phyloP scores from a whole-genome alignment of 495 filamentous ascomycete species.

The Niebla homalea region DNA sequence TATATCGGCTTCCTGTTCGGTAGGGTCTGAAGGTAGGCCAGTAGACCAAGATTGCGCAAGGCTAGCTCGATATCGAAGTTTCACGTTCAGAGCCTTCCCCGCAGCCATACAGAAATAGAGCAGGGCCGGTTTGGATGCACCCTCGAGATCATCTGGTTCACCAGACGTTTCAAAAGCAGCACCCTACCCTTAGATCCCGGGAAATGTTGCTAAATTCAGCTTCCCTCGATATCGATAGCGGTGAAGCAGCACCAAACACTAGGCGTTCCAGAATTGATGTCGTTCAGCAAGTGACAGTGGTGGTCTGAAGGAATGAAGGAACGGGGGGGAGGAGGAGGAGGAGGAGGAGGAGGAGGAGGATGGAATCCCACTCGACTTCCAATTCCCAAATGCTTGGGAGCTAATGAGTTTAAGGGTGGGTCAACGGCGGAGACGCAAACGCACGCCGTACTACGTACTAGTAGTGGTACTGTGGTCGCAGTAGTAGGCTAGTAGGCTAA shows the following conservation, averaged over 20 bases:
- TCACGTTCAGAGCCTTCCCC: slow-evolving; percentile 17
- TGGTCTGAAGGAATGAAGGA: background rate
- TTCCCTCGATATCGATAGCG: slow-evolving; percentile 7
- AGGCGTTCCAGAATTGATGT: slow-evolving; percentile 6
- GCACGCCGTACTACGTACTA: too few species aligned
- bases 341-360: background rate
- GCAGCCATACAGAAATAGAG: slow-evolving; percentile 19
- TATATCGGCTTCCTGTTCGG: slow-evolving; percentile 8
- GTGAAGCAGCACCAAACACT: slow-evolving; percentile 11
- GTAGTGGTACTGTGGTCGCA: too few species aligned
- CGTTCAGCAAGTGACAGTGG: background rate
- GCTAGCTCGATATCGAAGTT: slow-evolving; percentile 14
- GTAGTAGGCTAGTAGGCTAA: background rate
- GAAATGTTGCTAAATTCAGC: slow-evolving; percentile 15
- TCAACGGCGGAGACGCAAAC: slow-evolving; percentile 9
- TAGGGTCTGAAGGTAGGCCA: background rate
- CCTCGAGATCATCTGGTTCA: slow-evolving; percentile 17
- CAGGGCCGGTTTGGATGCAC: slow-evolving; percentile 12
- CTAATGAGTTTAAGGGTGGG: slow-evolving; percentile 5
- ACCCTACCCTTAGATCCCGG: slow-evolving; percentile 10
- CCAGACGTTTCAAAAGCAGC: slow-evolving; percentile 13
- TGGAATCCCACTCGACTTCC: slow-evolving; percentile 1
- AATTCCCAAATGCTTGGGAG: slow-evolving; percentile 4
- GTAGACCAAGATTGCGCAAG: slow-evolving; percentile 2
- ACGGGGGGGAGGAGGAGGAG: slow-evolving; percentile 1